phyloP scores from a whole-genome alignment of 345 rosid species.

The Noccaea bulbosa region DNA sequence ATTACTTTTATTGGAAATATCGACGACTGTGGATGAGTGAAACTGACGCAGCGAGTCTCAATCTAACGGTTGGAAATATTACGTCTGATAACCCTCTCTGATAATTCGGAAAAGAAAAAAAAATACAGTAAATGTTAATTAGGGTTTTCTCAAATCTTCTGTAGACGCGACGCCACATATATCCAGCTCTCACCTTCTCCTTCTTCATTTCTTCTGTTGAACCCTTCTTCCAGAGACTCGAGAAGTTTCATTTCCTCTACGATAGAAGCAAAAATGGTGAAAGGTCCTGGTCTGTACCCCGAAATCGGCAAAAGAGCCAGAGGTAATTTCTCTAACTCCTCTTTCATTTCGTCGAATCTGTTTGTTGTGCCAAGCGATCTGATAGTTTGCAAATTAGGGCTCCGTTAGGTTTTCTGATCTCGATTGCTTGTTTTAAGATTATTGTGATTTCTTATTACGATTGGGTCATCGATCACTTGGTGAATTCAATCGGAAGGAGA shows the following conservation, averaged over 20 bases:
- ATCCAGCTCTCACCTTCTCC: neutral
- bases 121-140: neutral
- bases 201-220: neutral
- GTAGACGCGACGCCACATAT: conserved; percentile 15
- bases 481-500: neutral
- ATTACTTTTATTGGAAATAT: conserved; percentile 12
- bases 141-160: conserved; percentile 29
- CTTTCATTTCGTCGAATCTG: neutral
- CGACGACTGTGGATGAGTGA: conserved; percentile 30
- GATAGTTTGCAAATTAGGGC: neutral
- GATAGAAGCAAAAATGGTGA: conserved; percentile 53
- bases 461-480: neutral
- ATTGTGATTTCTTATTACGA: neutral
- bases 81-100: conserved; percentile 4
- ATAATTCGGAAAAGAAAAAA: neutral
- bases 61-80: conserved; percentile 39
- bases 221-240: conserved; percentile 21
- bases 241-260: neutral
- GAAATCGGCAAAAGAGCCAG: conserved; percentile 95
- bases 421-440: neutral
- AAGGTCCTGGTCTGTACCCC: conserved; percentile 93
- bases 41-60: neutral
- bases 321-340: conserved; percentile 47
- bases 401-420: neutral
- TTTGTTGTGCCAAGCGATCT: neutral